These are phyloP conservation scores for Stagonosporopsis tanaceti DNA, from an alignment of 2,329 filamentous ascomycete species.

Conservation along the genomic window DNA sequence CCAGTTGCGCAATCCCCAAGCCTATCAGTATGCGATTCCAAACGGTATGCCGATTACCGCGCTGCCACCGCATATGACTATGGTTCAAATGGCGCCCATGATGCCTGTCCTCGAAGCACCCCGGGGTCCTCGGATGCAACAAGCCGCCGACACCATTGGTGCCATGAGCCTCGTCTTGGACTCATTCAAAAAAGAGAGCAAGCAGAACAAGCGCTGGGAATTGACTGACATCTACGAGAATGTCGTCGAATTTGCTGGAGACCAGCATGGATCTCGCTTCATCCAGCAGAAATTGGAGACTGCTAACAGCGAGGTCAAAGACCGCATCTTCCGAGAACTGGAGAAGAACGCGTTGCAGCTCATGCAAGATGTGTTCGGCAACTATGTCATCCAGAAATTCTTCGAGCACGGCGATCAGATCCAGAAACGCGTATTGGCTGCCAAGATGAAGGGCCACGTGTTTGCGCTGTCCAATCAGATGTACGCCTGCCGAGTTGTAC, in stretches of 20 bases:
- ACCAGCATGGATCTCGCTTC: slow-evolving; percentile 94
- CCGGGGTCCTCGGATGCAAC: slow-evolving; percentile 59
- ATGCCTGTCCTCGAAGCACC: slow-evolving; percentile 51
- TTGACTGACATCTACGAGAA: slow-evolving; percentile 88
- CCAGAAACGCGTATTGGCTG: slow-evolving; percentile 87
- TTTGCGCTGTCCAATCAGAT: slow-evolving; percentile 81
- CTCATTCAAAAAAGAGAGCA: slow-evolving; percentile 79
- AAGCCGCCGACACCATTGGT: slow-evolving; percentile 61
- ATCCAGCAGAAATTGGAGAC: slow-evolving; percentile 92
- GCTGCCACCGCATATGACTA: slow-evolving; percentile 44
- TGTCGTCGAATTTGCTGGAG: slow-evolving; percentile 92
- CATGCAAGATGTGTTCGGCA: slow-evolving; percentile 97
- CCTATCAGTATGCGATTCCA: slow-evolving; percentile 46
- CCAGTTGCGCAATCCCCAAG: slow-evolving; percentile 48
- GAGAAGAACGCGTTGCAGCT: slow-evolving; percentile 82
- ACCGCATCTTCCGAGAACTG: slow-evolving; percentile 87
- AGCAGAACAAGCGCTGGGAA: slow-evolving; percentile 78
- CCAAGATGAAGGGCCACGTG: slow-evolving; percentile 87
- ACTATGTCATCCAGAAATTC: slow-evolving; percentile 98
- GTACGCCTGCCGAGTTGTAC: slow-evolving; percentile 94
- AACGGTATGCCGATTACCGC: slow-evolving; percentile 48
- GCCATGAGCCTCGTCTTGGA: slow-evolving; percentile 77
- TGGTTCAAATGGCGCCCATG: slow-evolving; percentile 46
- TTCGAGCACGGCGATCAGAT: slow-evolving; percentile 95
- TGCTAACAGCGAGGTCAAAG: slow-evolving; percentile 95